These are phyloP conservation scores for Coemansia sp. DNA, from an alignment of 192 early-diverging fungal genomes.

Conservation along the genomic window DNA sequence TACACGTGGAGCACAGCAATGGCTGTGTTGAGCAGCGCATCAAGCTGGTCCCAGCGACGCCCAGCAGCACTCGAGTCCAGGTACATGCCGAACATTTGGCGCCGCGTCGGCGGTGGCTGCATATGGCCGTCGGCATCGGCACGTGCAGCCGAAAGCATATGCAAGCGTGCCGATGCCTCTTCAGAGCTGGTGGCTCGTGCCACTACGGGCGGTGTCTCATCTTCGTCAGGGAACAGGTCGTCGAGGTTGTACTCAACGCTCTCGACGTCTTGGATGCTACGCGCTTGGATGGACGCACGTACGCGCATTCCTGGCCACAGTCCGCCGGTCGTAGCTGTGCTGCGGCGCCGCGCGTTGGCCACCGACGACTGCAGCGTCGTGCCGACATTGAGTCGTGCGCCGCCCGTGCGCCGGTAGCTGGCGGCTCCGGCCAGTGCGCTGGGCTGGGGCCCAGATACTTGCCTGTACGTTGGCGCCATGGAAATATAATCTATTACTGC, in stretches of 20 bases:
- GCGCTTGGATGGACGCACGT: constrained; percentile 3
- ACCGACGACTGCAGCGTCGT: constrained; percentile 41
- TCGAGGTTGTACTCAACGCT: constrained; percentile 47
- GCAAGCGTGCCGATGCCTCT: constrained; percentile 25
- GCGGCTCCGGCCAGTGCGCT: no score
- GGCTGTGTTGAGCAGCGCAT: constrained; percentile 51
- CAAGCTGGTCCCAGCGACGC: constrained; percentile 62
- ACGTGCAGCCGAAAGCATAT: constrained; percentile 38
- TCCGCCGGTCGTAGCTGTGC: constrained; percentile 22
- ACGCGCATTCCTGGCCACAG: constrained; percentile 8
- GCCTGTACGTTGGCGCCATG: no score
- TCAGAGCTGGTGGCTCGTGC: constrained; percentile 21
- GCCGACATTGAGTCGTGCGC: constrained; percentile 27
- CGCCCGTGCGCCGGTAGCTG: constrained; percentile 2
- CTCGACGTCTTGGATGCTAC: constrained; percentile 11
- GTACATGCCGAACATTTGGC: constrained; percentile 55
- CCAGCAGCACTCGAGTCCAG: constrained; percentile 54
- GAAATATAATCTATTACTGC: no score
- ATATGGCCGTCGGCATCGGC: constrained; percentile 27
- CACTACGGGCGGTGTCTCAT: constrained; percentile 18
- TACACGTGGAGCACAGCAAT: constrained; percentile 57
- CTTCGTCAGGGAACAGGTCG: constrained; percentile 35
- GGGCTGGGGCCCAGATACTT: no score
- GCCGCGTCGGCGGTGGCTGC: constrained; percentile 45
- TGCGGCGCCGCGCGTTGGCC: constrained; percentile 20